Base-by-base conservation (phyloP, 2,329 filamentous ascomycete species). In the Chaetothyriales sp. region DNA sequence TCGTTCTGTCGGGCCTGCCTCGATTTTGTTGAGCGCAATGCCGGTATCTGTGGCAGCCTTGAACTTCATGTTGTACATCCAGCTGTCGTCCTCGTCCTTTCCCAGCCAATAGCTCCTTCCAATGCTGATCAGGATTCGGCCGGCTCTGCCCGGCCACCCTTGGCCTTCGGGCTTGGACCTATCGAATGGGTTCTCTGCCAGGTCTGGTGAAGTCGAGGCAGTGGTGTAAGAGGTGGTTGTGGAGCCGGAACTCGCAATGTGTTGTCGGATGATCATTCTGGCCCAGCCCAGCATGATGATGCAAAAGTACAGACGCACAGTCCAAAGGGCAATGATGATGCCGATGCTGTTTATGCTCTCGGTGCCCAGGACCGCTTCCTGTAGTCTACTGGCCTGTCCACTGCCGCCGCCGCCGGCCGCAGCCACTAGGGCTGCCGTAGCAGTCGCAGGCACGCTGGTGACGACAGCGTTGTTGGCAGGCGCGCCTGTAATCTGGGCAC, bases 281-380 rank as follows among this genome's bases (percentile, higher is more conserved):
- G 89, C 87, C 66, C 86, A 92, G 5, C 86, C 81, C 69, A 94
- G 81, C 66, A 94, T 81, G 50, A 95, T 77, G 40, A 95, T 72
- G 59, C 85, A 80, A 61, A 94, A 89, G 71, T 95, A 95, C 28
- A 89, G 67, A 28, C 89, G 78, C 43, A 94, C 73, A 10, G 83
- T 72, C 69, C 85, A 94, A 57, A 95, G 77, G 1, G 77, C 68
- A 29, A 78, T 76, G 55, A 95, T 86, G 50, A 94, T 75, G 9
- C 83, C 73, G 66, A 95, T 84, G 68, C 85, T 90, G 56, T 86
- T 83, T 61, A 85, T 75, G 64, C 76, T 81, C 62, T 83, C 81
- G 56, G 83, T 76, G 15, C 55, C 54, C 56, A 80, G 73, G n/a
- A 85, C 70, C 61, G 81, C 75, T 68, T 83, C 74, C 71, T 83